Evolutionary conservation across 176 grass and related monocot genomes (phyloP).

Genomic region (Canna indica): DNA sequence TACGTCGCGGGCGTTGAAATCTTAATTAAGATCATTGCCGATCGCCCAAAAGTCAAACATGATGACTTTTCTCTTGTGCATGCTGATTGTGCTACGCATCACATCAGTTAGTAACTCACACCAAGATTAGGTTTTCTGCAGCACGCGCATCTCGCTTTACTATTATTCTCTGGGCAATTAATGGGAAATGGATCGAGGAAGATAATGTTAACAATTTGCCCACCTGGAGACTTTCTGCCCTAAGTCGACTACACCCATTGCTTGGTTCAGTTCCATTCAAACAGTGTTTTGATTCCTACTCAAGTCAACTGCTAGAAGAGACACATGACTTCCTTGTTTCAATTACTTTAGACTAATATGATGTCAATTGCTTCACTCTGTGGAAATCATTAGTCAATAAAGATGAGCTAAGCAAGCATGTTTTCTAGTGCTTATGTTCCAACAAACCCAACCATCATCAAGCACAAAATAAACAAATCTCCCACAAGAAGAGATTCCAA

Average conservation of each 20-base stretch:
- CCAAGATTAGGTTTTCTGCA: neutral
- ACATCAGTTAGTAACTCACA: too few species aligned
- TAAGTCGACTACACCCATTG: too few species aligned
- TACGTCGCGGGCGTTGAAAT: neutral
- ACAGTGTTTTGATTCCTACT: too few species aligned
- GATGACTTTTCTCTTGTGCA: conserved; percentile 1
- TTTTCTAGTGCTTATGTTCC: neutral
- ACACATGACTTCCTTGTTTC: too few species aligned
- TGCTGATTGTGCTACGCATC: conserved; percentile 1
- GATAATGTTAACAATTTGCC: neutral
- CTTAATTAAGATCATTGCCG: too few species aligned
- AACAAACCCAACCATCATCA: neutral
- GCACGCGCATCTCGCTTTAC: neutral
- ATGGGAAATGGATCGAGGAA: neutral
- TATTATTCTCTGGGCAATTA: neutral
- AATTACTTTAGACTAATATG: too few species aligned
- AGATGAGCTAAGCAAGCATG: too few species aligned
- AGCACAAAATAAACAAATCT: neutral
- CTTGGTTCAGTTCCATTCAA: too few species aligned
- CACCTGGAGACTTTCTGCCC: neutral
- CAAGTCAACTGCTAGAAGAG: too few species aligned
- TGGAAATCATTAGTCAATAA: too few species aligned
- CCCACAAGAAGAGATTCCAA: neutral
- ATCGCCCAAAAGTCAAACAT: neutral
- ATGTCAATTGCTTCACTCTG: too few species aligned